Evolutionary conservation across 2,329 filamentous ascomycete species (phyloP).

Genomic region (Ilyonectria robusta): DNA sequence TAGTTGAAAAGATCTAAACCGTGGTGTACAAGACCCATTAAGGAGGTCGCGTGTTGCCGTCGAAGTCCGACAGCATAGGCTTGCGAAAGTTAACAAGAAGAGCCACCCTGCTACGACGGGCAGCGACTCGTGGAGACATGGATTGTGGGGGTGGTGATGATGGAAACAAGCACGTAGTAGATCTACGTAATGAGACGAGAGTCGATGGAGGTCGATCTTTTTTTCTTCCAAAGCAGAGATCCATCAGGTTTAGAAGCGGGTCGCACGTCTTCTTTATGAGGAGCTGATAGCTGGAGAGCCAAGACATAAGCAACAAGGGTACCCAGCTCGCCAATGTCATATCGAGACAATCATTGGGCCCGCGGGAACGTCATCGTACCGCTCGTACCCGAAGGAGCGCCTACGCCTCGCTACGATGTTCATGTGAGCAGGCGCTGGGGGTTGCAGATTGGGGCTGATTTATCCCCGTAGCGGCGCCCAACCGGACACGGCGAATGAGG

Average conservation of each 20-base stretch:
- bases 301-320: constrained; percentile 38
- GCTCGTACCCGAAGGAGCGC: constrained; percentile 2
- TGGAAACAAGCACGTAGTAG: constrained; percentile 1
- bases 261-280: constrained; percentile 37
- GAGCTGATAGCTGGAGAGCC: constrained; percentile 31
- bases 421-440: constrained; percentile 25
- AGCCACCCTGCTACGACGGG: constrained; percentile 43
- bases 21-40: constrained; percentile 47
- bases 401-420: constrained; percentile 27
- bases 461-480: neutral
- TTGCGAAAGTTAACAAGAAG: constrained; percentile 42
- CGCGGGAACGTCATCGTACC: constrained; percentile 19
- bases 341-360: constrained; percentile 20
- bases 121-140: constrained; percentile 43
- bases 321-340: constrained; percentile 20
- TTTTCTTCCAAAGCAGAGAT: constrained; percentile 7
- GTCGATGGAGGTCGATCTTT: neutral
- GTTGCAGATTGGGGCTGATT: constrained; percentile 8
- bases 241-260: constrained; percentile 22
- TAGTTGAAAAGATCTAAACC: constrained; percentile 56
- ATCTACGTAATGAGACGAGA: constrained; percentile 1
- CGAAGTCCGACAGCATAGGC: constrained; percentile 42
- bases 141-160: constrained; percentile 20
- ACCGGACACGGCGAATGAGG: constrained; percentile 35
- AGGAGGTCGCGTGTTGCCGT: constrained; percentile 43